Conservation (phyloP, 2,329 filamentous ascomycete species). For the Trichoderma semiorbis region DNA sequence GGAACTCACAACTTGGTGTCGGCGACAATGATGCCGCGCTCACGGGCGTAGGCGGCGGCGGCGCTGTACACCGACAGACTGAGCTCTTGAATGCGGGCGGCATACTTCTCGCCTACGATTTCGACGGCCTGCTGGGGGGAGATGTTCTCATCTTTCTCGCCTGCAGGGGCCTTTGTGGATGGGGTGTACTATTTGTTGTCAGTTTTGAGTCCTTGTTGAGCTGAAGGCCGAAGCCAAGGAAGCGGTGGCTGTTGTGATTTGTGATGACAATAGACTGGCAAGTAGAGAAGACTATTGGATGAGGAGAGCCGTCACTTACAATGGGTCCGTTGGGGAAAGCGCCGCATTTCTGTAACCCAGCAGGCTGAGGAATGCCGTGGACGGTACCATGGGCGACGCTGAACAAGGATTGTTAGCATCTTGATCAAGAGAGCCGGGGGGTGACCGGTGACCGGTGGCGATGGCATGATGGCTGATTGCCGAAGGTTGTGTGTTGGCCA, state of each 20-base stretch:
- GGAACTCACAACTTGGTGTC: constrained; percentile 13
- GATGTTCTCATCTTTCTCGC: constrained; percentile 83
- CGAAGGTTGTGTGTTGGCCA: not conserved
- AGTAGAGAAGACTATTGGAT: not conserved
- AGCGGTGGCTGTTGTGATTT: not conserved
- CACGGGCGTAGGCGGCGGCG: constrained; percentile 59
- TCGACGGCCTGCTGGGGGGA: constrained; percentile 60
- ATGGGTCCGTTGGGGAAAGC: constrained; percentile 61
- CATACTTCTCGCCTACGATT: constrained; percentile 33
- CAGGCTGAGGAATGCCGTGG: constrained; percentile 68
- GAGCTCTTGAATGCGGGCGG: constrained; percentile 32
- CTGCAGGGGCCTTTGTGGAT: constrained; percentile 78
- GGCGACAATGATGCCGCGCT: constrained; percentile 35
- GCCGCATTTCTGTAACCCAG: constrained; percentile 68
- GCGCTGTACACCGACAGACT: constrained; percentile 33
- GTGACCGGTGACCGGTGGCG: not conserved
- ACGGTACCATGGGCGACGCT: constrained; percentile 54
- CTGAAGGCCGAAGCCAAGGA: not conserved
- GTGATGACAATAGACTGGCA: not conserved
- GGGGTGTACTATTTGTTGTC: constrained; percentile 46
- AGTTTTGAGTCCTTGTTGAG: not conserved
- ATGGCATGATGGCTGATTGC: not conserved
- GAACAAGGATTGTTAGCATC: constrained; percentile 40
- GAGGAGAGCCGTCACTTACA: not conserved
- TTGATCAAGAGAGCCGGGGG: constrained; percentile 36